These are phyloP conservation scores for Laburnicola sp. DNA, from an alignment of 2,329 filamentous ascomycete species.

Conservation along the genomic window DNA sequence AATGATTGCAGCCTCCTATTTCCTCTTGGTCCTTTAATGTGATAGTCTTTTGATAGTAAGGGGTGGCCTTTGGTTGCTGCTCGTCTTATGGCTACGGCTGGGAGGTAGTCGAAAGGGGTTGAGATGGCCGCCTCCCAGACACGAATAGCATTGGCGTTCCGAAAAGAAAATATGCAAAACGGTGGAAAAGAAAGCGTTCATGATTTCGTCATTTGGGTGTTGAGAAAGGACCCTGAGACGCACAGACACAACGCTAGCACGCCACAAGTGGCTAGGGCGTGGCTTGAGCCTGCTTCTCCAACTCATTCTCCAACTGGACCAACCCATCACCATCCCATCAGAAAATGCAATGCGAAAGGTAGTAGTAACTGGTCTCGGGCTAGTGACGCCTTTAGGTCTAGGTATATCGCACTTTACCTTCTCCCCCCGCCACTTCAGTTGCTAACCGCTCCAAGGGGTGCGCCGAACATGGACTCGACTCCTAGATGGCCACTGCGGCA, in stretches of 20 bases:
- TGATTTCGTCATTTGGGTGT: too few species aligned
- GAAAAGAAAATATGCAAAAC: too few species aligned
- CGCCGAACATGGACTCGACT: conserved; percentile 79
- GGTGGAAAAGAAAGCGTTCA: too few species aligned
- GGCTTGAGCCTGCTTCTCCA: conserved; percentile 7
- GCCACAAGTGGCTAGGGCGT: conserved; percentile 13
- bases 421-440: conserved; percentile 4
- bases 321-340: conserved; percentile 24
- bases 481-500: conserved; percentile 76
- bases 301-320: background rate
- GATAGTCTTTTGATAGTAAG: too few species aligned
- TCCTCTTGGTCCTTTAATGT: too few species aligned
- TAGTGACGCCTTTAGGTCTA: conserved; percentile 71
- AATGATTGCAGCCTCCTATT: too few species aligned
- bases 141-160: too few species aligned
- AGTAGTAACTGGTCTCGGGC: conserved; percentile 55
- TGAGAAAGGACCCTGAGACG: too few species aligned
- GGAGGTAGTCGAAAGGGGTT: too few species aligned
- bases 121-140: too few species aligned
- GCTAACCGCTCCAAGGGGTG: conserved; percentile 55
- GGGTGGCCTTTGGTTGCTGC: too few species aligned
- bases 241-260: background rate
- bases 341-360: conserved; percentile 54
- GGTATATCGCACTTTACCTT: conserved; percentile 50
- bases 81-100: too few species aligned